These are phyloP conservation scores for Cryptococcus deneoformans DNA, from an alignment of 1,284 basidiomycete species.

Conservation along the genomic window DNA sequence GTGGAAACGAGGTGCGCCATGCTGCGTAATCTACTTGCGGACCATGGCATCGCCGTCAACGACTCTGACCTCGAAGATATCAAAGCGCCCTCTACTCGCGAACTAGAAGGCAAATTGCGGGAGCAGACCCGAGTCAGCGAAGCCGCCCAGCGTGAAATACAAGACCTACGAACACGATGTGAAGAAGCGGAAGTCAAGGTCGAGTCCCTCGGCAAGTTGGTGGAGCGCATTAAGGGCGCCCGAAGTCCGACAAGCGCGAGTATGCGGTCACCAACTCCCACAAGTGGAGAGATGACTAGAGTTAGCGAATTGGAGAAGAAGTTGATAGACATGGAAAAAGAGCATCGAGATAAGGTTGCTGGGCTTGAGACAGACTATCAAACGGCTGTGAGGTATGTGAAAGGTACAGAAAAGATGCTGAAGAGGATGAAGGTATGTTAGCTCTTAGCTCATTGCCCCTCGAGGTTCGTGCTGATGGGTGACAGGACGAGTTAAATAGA, in stretches of 20 bases:
- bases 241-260: conserved; percentile 47
- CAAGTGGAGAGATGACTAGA: conserved; percentile 52
- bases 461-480: background rate
- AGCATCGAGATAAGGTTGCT: conserved; percentile 60
- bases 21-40: conserved; percentile 79
- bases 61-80: conserved; percentile 59
- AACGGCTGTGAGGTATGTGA: conserved; percentile 52
- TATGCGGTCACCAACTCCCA: conserved; percentile 36
- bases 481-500: conserved; percentile 75
- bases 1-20: conserved; percentile 72
- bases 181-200: conserved; percentile 71
- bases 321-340: conserved; percentile 72
- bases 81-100: conserved; percentile 44
- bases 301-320: conserved; percentile 60
- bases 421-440: conserved; percentile 76
- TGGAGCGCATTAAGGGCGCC: conserved; percentile 60
- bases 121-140: conserved; percentile 71
- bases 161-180: conserved; percentile 59
- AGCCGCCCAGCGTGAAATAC: conserved; percentile 50
- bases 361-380: conserved; percentile 96
- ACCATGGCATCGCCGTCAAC: conserved; percentile 76
- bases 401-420: conserved; percentile 99
- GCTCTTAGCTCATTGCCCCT: conserved; percentile 10
- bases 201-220: conserved; percentile 60
- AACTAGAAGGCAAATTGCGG: conserved; percentile 71